phyloP scores from a whole-genome alignment of 2,329 filamentous ascomycete genomes.

The Corniculantispora saksenae region DNA sequence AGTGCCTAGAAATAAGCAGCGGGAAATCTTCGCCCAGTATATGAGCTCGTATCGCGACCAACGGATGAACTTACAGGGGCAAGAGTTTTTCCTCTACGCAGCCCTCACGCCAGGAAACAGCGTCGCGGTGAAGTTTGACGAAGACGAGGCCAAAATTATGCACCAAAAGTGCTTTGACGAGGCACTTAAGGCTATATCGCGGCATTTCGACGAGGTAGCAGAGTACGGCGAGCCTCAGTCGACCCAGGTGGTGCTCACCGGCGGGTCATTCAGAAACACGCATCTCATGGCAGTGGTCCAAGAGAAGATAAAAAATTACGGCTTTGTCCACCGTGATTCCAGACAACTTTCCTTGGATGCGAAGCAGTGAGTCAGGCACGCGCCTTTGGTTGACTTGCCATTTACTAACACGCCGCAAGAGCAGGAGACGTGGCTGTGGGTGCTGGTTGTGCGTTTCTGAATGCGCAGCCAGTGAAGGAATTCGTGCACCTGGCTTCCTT shows the following conservation, averaged over 20 bases:
- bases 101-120: not conserved
- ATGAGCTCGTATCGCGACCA: not conserved
- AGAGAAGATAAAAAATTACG: not conserved
- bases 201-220: not conserved
- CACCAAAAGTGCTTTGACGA: not conserved
- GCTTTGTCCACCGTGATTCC: not conserved
- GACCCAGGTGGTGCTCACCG: not conserved
- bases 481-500: not conserved
- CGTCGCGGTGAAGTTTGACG: not conserved
- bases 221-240: not conserved
- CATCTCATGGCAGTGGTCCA: not conserved
- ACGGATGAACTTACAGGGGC: not conserved
- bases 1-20: not conserved
- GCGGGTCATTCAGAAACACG: not conserved
- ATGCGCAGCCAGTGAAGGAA: not conserved
- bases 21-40: not conserved
- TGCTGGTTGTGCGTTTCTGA: not conserved
- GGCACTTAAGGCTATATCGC: not conserved
- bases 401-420: not conserved
- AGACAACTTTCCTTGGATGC: not conserved
- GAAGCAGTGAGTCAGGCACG: not conserved
- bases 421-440: not conserved
- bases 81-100: not conserved
- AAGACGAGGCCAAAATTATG: not conserved
- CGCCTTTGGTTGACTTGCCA: no score